A percentile compares a stretch with the other conserved stretches of the same genome.
These are phyloP conservation scores for Verbena officinalis DNA, from an alignment of 257 asterid species.

Conservation along the genomic window DNA sequence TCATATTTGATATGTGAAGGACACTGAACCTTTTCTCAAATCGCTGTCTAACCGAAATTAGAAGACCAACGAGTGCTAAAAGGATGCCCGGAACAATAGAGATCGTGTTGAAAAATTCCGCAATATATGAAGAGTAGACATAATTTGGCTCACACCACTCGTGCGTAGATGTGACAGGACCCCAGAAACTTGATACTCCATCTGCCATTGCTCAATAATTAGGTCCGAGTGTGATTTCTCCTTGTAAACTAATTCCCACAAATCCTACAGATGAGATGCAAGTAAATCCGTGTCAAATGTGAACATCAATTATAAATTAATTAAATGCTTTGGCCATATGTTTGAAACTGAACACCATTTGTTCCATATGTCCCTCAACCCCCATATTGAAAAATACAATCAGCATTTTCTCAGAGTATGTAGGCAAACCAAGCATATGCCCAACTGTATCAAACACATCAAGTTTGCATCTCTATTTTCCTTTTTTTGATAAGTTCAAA, in stretches of 20 bases:
- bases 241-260: conserved; percentile 22
- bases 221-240: conserved; percentile 18
- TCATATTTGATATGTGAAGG: conserved; percentile 89
- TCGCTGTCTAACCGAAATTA: conserved; percentile 73
- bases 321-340: neutral
- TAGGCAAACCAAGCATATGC: neutral
- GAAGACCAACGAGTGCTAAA: conserved; percentile 81
- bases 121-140: conserved; percentile 82
- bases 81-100: conserved; percentile 81
- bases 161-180: conserved; percentile 90
- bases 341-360: neutral
- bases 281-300: neutral
- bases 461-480: too few relatives aligned
- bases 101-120: conserved; percentile 89
- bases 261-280: conserved; percentile 31
- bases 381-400: neutral
- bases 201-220: conserved; percentile 59
- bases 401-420: neutral
- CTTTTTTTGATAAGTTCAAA: too few relatives aligned
- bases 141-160: conserved; percentile 99
- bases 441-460: neutral
- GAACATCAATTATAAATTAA: conserved; percentile 6
- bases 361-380: neutral
- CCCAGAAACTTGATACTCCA: conserved; percentile 84
- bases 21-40: conserved; percentile 92